Conservation (phyloP, 164 flowering plant species). For the Vitis amurensis region DNA sequence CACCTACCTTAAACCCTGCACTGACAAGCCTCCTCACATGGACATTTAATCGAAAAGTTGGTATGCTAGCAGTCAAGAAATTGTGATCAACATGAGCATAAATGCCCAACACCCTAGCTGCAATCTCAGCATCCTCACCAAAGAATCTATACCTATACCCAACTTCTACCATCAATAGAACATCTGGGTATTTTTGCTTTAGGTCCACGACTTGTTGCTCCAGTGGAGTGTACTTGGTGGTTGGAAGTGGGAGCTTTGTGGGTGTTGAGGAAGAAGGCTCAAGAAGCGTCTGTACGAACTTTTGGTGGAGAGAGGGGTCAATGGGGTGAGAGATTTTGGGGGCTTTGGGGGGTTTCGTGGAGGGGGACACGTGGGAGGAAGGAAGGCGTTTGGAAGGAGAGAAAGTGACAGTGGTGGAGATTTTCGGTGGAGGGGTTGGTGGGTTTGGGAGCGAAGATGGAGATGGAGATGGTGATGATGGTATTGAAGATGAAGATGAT, state of each 20-base stretch:
- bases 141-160: conserved; percentile 85
- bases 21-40: conserved; percentile 86
- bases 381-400: conserved; percentile 69
- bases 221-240: conserved; percentile 72
- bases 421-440: conserved; percentile 53
- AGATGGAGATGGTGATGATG: background rate
- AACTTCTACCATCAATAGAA: conserved; percentile 88
- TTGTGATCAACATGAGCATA: conserved; percentile 74
- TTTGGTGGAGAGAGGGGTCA: conserved; percentile 50
- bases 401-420: conserved; percentile 78
- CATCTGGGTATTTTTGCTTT: conserved; percentile 70
- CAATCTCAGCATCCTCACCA: conserved; percentile 79
- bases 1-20: conserved; percentile 90
- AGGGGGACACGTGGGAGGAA: conserved; percentile 29
- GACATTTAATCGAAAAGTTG: conserved; percentile 77
- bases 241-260: conserved; percentile 3
- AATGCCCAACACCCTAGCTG: conserved; percentile 79
- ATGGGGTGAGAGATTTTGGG: conserved; percentile 46
- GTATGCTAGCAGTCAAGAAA: conserved; percentile 85
- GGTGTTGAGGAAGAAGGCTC: conserved; percentile 35
- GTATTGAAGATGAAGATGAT: no score
- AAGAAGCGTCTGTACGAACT: conserved; percentile 60
- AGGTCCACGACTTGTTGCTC: conserved; percentile 84
- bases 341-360: conserved; percentile 32
- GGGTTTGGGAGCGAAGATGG: conserved; percentile 19